Evolutionary conservation across 805 yeast genomes (phyloP).

Genomic region (Blastobotrys americana): DNA sequence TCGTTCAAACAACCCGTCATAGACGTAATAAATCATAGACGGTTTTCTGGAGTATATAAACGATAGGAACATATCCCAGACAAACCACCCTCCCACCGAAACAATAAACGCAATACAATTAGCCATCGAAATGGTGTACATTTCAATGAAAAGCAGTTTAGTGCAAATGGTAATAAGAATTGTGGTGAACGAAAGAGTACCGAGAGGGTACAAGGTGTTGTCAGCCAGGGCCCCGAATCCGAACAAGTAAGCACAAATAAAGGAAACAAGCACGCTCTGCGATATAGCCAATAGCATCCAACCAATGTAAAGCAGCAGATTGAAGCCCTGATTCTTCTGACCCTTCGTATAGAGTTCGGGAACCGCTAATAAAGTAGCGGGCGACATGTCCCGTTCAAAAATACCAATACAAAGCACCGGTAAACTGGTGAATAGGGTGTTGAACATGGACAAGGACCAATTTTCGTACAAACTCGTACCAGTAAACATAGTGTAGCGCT

Average conservation of each 20-base stretch:
- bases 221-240: constrained; percentile 61
- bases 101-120: constrained; percentile 58
- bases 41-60: constrained; percentile 48
- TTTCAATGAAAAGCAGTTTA: constrained; percentile 75
- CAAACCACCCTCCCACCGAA: constrained; percentile 76
- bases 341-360: constrained; percentile 86
- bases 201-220: constrained; percentile 74
- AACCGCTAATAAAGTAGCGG: constrained; percentile 80
- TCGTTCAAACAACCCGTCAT: constrained; percentile 55
- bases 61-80: constrained; percentile 77
- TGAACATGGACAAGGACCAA: constrained; percentile 96
- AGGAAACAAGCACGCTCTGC: constrained; percentile 65
- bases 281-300: constrained; percentile 77
- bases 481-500: constrained; percentile 77
- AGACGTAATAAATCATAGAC: constrained; percentile 63
- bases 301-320: constrained; percentile 54
- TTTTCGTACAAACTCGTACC: constrained; percentile 92
- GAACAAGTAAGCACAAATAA: constrained; percentile 59
- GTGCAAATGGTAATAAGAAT: constrained; percentile 66
- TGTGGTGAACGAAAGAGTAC: constrained; percentile 66
- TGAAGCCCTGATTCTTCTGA: constrained; percentile 65
- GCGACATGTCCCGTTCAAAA: constrained; percentile 84
- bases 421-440: constrained; percentile 87
- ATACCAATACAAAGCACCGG: constrained; percentile 93
- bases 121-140: constrained; percentile 60